Conservation (phyloP, 129 eudicot species). For the carrot (Daucus carota) region DNA sequence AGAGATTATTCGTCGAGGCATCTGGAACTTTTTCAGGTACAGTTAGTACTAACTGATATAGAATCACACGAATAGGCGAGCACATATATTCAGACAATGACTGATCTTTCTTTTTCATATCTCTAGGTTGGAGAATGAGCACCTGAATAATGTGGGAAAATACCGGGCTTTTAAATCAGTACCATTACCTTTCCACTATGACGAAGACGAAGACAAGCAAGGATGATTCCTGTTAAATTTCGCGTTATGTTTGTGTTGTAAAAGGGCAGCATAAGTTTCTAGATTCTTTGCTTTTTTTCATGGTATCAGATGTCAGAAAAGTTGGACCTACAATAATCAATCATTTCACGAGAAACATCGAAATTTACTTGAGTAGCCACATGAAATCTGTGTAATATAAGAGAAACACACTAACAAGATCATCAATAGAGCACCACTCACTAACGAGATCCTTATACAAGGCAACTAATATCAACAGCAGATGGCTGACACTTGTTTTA, state of each 20-base stretch:
- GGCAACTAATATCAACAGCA: background rate
- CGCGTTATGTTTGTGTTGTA: background rate
- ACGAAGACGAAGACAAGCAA: slow-evolving; percentile 1
- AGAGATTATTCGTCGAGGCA: slow-evolving; percentile 19
- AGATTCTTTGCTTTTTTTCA: background rate
- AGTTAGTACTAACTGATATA: background rate
- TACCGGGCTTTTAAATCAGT: slow-evolving; percentile 14
- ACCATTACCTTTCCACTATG: slow-evolving; percentile 7
- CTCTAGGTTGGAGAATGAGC: background rate
- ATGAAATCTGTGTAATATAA: background rate
- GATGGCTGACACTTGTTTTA: background rate
- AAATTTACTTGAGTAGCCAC: background rate
- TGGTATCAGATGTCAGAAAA: background rate
- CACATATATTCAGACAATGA: background rate
- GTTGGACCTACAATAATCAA: background rate
- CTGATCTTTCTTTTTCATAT: background rate
- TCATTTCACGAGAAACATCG: background rate
- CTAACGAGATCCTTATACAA: background rate
- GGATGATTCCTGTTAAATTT: background rate
- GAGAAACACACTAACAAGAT: background rate
- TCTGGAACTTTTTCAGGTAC: slow-evolving; percentile 7
- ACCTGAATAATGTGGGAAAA: slow-evolving; percentile 14
- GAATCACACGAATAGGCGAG: background rate
- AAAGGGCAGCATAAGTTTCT: background rate
- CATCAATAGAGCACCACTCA: background rate